phyloP scores from a whole-genome alignment of 2,329 filamentous ascomycete species.

The Apiospora aurea region DNA sequence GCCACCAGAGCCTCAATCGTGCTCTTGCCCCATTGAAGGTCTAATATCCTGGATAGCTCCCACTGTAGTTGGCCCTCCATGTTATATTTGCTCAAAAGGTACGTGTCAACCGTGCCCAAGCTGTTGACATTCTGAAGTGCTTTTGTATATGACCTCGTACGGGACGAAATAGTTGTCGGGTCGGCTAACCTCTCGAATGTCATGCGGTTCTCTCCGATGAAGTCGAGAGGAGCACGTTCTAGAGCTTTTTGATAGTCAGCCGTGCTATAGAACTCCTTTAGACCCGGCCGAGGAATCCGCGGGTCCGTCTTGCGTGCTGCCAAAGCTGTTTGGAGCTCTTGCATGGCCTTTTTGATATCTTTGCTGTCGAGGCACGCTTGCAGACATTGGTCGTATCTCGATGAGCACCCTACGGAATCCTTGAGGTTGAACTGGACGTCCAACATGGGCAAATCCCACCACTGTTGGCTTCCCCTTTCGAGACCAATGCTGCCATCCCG shows the following conservation, averaged over 20 bases:
- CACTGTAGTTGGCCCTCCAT: conserved; percentile 12
- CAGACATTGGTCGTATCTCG: neutral
- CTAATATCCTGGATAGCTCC: conserved; percentile 3
- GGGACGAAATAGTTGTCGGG: neutral
- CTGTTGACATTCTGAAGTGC: conserved; percentile 14
- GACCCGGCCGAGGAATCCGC: neutral
- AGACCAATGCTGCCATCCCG: neutral
- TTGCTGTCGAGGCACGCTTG: conserved; percentile 3
- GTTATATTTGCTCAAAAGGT: conserved; percentile 1
- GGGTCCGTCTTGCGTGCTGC: neutral
- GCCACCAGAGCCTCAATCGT: neutral
- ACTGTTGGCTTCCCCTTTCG: conserved; percentile 11
- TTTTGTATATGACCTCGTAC: conserved; percentile 7
- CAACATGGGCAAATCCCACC: conserved; percentile 13
- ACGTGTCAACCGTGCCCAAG: conserved; percentile 6
- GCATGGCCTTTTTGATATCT: conserved; percentile 1
- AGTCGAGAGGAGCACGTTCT: conserved; percentile 21
- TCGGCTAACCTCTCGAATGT: neutral
- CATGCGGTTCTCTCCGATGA: conserved; percentile 20
- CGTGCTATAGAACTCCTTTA: neutral
- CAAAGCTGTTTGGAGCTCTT: neutral
- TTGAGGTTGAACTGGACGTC: conserved; percentile 2
- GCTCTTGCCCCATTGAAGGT: conserved; percentile 6
- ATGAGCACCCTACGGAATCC: neutral
- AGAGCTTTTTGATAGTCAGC: neutral